Evolutionary conservation across 2,329 filamentous ascomycete species (phyloP), one percentile per base, ranked within the genome.

Genomic region (Coniochaeta sp.): DNA sequence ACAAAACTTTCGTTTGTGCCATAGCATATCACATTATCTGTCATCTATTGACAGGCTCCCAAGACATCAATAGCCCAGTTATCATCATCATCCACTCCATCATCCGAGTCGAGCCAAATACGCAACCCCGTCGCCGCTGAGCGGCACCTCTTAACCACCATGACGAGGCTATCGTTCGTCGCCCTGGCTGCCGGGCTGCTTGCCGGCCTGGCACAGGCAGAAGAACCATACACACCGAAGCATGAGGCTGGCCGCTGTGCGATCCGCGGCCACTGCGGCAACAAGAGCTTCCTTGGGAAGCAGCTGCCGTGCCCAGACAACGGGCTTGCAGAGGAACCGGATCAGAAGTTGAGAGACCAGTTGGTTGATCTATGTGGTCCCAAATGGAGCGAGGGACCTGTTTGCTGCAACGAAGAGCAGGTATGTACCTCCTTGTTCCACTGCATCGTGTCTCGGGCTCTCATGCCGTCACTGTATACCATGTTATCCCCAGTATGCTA

Each of bases 281-380:
- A 91, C 68, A 86, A 92, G 70, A 86, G 86, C 56, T 87, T 94
- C 66, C 97, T 97, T 63, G 89, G 91, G 52, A 87, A 89, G 53
- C 83, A 95, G 59, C 76, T 97, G 55, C 94, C 94, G 4, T 99
- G 94, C 65, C 84, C 91, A 13, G 92, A 99, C 71, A 99, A 99
- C 66, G 91, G 78, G 4, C 74, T 85, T 31, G 94, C 94, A 31
- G 75, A 84, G 56, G 79, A 87, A 30, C 92, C 92, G 1, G 82
- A 87, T 20, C 78, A 81, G 7, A 79, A 82, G 52, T 77, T 89
- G 53, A 83, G 91, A 55, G 76, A 87, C 61, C 85, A 92, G 71
- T 76, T 99, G 51, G 84, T 96, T 18, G 81, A 84, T 18, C 78
- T 99, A 18, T 99, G 94, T 65, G 94, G 95, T 35, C 76, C 83